These are phyloP conservation scores for Auriscalpium orientale DNA, from an alignment of 768 basidiomycete genomes.

Conservation along the genomic window DNA sequence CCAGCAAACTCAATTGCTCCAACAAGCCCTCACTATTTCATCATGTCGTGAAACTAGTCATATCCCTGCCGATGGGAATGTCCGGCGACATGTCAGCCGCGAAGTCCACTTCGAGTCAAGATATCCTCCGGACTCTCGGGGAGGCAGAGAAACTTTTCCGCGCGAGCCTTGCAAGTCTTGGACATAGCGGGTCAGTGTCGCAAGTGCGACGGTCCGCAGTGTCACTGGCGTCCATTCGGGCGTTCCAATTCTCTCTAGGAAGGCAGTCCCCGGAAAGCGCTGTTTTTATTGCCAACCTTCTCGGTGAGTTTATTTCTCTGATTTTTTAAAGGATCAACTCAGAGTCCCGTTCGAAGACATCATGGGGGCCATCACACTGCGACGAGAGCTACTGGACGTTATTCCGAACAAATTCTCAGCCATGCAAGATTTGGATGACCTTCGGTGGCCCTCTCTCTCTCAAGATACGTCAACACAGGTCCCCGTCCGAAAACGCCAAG, in stretches of 20 bases:
- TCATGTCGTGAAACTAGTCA: conserved; percentile 41
- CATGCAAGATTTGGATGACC: conserved; percentile 44
- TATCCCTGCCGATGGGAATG: conserved; percentile 79
- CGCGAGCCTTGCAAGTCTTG: conserved; percentile 49
- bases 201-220: conserved; percentile 70
- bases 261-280: conserved; percentile 43
- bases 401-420: conserved; percentile 63
- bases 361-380: conserved; percentile 69
- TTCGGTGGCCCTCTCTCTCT: conserved; percentile 62
- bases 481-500: conserved; percentile 14
- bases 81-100: conserved; percentile 34
- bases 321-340: background rate
- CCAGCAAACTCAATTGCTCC: background rate
- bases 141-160: conserved; percentile 67
- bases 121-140: conserved; percentile 52
- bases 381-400: conserved; percentile 79
- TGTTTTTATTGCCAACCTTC: conserved; percentile 48
- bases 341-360: conserved; percentile 42
- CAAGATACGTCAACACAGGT: conserved; percentile 35
- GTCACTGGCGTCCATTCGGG: conserved; percentile 61
- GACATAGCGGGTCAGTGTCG: conserved; percentile 52
- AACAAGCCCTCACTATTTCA: background rate
- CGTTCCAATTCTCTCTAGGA: conserved; percentile 78
- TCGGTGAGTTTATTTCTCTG: conserved; percentile 37
- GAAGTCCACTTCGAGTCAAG: conserved; percentile 41